Evolutionary conservation across 495 filamentous ascomycete genomes (phyloP), one percentile per base, ranked within the genome.

Genomic region (Evansstolkia leycettana): DNA sequence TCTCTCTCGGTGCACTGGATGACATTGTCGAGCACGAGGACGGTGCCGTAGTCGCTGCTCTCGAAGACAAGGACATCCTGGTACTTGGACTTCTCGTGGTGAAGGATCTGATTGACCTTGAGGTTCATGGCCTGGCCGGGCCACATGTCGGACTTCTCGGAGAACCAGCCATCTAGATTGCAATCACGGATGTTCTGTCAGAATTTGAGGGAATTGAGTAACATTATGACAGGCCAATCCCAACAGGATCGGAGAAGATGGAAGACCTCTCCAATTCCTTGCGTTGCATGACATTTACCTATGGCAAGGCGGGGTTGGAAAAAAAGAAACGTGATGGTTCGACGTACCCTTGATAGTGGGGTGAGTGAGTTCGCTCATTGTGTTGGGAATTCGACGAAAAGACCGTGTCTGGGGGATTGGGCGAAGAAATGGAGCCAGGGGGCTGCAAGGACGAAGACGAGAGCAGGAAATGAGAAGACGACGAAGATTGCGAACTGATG

Each of bases 61-160:
- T 99, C 80, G 67, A 96, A 96, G 65, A 96, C 83, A 46, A 99
- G 77, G 32, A 98, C 88, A 55, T 96, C 90, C 66, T 99, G 90
- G 67, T 94, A 99, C 70, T 88, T 70, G 70, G 84, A 90, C 73
- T 94, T 94, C 72, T 99, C 92, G 67, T 94, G 88, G 70, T 96
- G 92, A 36, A 99, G 69, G 54, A 95, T 77, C 67, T 94, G 82
- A 61, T 99, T 85, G 58, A 99, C 89, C 69, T 84, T 88, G 57
- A 99, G 78, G 43, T 82, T 94, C 89, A 96, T 95, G 52, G 90
- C 90, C 65, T 96, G 92, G 50, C 90, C 90, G 32, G 90, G 90
- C 90, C 92, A 99, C 86, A 95, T 94, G 50, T 83, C 66, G 39
- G 84, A 92, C 61, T 93, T 79, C 65, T 96, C 92, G 56, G 86